Percentiles rank a stretch among this genome's conserved stretches.
Evolutionary conservation across 805 yeast species (phyloP).

Genomic region (Saccharomycopsis javanensis): DNA sequence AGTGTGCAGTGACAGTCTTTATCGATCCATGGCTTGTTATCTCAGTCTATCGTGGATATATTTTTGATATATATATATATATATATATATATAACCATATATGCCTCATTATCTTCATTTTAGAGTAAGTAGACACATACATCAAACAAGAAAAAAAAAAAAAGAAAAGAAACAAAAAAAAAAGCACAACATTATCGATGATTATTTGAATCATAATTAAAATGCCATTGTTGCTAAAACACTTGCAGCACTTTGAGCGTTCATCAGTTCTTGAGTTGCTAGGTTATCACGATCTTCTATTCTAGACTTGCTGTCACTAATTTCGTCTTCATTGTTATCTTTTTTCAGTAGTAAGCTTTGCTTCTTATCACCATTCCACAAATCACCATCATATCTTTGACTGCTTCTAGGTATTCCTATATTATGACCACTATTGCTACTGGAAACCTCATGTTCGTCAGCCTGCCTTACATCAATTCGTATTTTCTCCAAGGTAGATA

Average conservation of each 20-base stretch:
- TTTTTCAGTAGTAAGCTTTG: slow-evolving; percentile 27
- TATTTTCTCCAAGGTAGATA: slow-evolving; percentile 61
- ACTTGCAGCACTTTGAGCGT: slow-evolving; percentile 4
- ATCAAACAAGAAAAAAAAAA: no score
- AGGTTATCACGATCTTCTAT: neutral
- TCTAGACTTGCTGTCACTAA: neutral
- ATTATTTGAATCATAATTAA: neutral
- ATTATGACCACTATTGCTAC: slow-evolving; percentile 59
- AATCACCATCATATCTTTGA: slow-evolving; percentile 43
- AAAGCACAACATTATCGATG: neutral
- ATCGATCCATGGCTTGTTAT: no score
- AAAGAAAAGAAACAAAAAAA: neutral
- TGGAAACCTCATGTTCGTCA: slow-evolving; percentile 70
- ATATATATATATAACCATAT: no score
- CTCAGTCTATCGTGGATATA: no score
- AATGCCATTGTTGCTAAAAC: slow-evolving; percentile 9
- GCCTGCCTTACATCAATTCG: slow-evolving; percentile 65
- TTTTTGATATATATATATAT: no score
- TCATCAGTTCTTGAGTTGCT: neutral
- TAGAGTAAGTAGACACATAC: no score
- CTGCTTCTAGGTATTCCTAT: slow-evolving; percentile 18
- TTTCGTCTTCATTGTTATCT: slow-evolving; percentile 2
- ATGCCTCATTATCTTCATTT: no score
- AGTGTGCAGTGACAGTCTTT: no score
- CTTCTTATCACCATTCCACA: slow-evolving; percentile 45